Base-by-base conservation (phyloP, 495 filamentous ascomycete species). In the Penicillium antarcticum region DNA sequence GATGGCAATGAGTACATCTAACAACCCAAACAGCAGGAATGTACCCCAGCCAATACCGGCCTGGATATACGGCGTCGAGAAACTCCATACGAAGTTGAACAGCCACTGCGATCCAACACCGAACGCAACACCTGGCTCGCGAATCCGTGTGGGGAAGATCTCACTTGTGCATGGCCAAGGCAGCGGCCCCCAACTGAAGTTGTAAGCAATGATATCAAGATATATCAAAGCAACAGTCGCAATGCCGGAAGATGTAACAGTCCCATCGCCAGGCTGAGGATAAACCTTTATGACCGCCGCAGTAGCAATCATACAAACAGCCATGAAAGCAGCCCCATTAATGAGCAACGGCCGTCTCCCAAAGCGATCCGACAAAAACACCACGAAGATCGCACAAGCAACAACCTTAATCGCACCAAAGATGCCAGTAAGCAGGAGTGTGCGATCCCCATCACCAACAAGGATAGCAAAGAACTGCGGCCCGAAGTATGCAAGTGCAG, bases 381-480 rank as follows among this genome's bases (percentile, higher is more conserved):
- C 53, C 7, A 78, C 73, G 42, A 72, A 80, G n/a, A 74, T 59
- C 10, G 73, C 68, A 50, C 75, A 77, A 35, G 70, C 70, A 9
- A 72, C 55, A 1, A 80, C 75, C 51, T 82, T 82, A 38, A 78
- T 65, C 4, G 76, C 67, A 13, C 74, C 74, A 41, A 80, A 79
- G 41, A 82, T 74, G 6, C 78, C 75, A 7, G 74, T 80, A 13
- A 79, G 63, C 6, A 83, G 50, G 13, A 69, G 65, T 16, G 63
- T 61, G 32, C 67, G 63, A 29, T 74, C 62, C 0, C 66, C 68
- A 12, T 67, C 59, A 9, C 73, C 71, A 36, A 81, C 73, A 13
- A 78, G 70, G 58, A 92, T 73, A 8, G 67, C 63, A 52, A 82
- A 80, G 51, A 79, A 76, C 45, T 80, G 76, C 3, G 76, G 76